Conservation (phyloP, 805 yeast genomes). For the Candida odintsovae region DNA sequence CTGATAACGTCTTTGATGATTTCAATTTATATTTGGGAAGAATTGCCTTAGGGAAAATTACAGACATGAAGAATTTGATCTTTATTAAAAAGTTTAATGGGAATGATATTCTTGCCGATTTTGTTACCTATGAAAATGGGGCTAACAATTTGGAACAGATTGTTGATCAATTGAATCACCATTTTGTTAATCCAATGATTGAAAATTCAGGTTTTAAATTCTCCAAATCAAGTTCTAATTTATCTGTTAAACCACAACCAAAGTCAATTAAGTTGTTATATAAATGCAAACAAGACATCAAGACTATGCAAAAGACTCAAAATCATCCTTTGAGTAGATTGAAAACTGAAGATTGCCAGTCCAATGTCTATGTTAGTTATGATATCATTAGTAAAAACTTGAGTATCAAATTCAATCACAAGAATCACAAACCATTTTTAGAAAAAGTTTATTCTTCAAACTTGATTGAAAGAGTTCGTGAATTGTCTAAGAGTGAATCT, state of each 20-base stretch:
- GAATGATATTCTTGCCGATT: constrained; percentile 14
- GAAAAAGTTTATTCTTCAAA: constrained; percentile 16
- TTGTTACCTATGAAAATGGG: constrained; percentile 8
- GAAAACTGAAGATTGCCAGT: constrained; percentile 22
- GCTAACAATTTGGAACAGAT: constrained; percentile 13
- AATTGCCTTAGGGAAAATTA: constrained; percentile 11
- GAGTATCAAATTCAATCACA: constrained; percentile 20
- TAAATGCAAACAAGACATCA: constrained; percentile 23
- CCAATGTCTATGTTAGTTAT: constrained; percentile 20
- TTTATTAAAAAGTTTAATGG: constrained; percentile 14
- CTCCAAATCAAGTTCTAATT: constrained; percentile 17
- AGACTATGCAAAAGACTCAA: constrained; percentile 17
- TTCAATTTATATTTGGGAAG: constrained; percentile 15
- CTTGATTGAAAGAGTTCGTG: constrained; percentile 14
- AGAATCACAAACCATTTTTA: constrained; percentile 15
- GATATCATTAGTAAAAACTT: constrained; percentile 17
- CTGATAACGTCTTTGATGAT: constrained; percentile 19
- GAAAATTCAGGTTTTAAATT: constrained; percentile 20
- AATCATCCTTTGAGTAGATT: constrained; percentile 8
- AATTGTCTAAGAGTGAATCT: constrained; percentile 2
- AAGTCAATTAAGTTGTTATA: constrained; percentile 21
- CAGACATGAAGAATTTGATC: constrained; percentile 17
- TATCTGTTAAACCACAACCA: constrained; percentile 17
- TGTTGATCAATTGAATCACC: constrained; percentile 9
- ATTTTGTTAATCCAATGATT: constrained; percentile 15